Evolutionary conservation across 2,329 filamentous ascomycete species (phyloP).

Genomic region (Trichophyton verrucosum): DNA sequence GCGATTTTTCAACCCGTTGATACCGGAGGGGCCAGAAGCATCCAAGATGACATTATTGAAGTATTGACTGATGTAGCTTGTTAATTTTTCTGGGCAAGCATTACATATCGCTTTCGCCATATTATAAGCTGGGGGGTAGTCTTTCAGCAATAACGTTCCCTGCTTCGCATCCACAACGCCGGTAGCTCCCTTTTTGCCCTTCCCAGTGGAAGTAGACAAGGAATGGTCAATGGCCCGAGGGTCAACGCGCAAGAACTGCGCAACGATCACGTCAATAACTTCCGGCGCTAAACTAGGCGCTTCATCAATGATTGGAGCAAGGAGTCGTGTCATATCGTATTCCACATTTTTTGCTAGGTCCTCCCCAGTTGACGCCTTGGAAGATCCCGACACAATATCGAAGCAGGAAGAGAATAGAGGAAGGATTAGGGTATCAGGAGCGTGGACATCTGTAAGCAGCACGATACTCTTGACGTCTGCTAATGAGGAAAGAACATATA

Average conservation of each 20-base stretch:
- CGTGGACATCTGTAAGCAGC: constrained; percentile 75
- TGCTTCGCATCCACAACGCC: constrained; percentile 59
- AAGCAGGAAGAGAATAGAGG: constrained; percentile 81
- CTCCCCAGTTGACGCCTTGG: constrained; percentile 63
- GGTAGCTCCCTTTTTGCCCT: constrained; percentile 43
- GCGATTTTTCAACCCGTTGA: constrained; percentile 42
- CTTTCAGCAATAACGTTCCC: constrained; percentile 70
- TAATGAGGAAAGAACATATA: constrained; percentile 78
- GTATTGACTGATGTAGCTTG: constrained; percentile 84
- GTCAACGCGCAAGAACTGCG: constrained; percentile 84
- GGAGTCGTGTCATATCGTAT: constrained; percentile 75
- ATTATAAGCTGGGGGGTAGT: constrained; percentile 83
- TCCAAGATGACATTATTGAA: constrained; percentile 96
- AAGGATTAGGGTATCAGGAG: constrained; percentile 64
- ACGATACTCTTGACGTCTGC: constrained; percentile 91
- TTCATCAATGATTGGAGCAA: constrained; percentile 80
- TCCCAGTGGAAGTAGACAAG: constrained; percentile 33
- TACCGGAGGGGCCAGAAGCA: constrained; percentile 51
- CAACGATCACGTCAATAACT: constrained; percentile 84
- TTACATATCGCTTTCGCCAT: constrained; percentile 95
- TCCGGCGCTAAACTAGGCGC: constrained; percentile 61
- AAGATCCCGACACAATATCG: constrained; percentile 72
- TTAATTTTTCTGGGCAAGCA: constrained; percentile 82
- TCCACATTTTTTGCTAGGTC: constrained; percentile 86
- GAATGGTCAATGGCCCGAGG: constrained; percentile 41